Conservation (phyloP, 164 flowering plant genomes). For the Cinnamomum chago region DNA sequence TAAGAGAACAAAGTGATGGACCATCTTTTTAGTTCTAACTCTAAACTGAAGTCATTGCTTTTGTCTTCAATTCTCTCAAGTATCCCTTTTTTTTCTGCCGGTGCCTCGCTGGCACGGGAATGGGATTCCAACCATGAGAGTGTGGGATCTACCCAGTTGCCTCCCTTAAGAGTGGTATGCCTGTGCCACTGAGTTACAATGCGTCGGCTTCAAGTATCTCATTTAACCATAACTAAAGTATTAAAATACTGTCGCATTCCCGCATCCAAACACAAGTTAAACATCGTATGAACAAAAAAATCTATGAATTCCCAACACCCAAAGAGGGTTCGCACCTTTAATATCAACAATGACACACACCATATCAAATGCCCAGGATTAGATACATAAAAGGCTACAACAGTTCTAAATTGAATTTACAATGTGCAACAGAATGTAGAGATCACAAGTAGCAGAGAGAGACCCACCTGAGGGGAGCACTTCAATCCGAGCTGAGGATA, state of each 20-base stretch:
- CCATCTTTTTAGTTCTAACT: background rate
- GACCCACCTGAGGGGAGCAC: conserved; percentile 88
- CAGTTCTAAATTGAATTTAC: background rate
- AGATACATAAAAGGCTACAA: background rate
- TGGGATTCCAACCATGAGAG: too few relatives aligned
- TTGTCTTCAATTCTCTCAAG: background rate
- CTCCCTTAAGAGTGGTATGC: too few relatives aligned
- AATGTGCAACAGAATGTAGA: background rate
- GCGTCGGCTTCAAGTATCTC: background rate
- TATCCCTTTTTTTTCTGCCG: too few relatives aligned
- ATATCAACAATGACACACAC: background rate
- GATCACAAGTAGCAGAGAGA: background rate
- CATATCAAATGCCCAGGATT: background rate
- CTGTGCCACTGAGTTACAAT: too few relatives aligned
- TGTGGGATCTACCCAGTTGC: too few relatives aligned
- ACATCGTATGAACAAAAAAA: background rate
- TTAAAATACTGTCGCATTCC: background rate
- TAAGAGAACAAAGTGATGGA: background rate
- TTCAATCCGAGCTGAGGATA: conserved; percentile 66
- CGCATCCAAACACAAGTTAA: background rate
- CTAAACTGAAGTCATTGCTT: background rate
- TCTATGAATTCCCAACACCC: background rate
- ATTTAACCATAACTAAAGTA: background rate
- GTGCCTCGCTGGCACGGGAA: too few relatives aligned
- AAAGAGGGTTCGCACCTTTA: background rate